phyloP scores from a whole-genome alignment of 2,329 filamentous ascomycete genomes.

The Exophiala viscosa region DNA sequence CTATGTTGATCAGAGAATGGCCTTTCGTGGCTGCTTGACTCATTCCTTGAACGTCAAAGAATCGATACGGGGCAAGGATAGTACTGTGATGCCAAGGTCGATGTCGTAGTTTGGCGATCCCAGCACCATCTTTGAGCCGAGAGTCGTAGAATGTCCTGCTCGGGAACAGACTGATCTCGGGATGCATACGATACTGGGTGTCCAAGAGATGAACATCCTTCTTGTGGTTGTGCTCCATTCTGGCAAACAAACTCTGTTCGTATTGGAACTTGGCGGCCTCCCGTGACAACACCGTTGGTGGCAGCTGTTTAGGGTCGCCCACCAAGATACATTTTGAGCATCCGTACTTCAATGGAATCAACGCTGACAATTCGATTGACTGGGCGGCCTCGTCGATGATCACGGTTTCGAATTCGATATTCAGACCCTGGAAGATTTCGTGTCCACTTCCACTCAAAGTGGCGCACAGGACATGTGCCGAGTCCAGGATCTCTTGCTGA shows the following conservation, averaged over 20 bases:
- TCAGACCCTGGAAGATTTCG: conserved; percentile 92
- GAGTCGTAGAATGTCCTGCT: conserved; percentile 91
- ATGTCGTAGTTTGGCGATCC: conserved; percentile 72
- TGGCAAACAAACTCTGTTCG: conserved; percentile 95
- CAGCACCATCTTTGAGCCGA: conserved; percentile 74
- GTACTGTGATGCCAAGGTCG: conserved; percentile 81
- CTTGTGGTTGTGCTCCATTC: conserved; percentile 92
- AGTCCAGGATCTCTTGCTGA: conserved; percentile 86
- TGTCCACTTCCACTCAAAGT: conserved; percentile 94
- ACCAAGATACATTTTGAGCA: conserved; percentile 96
- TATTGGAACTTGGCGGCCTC: conserved; percentile 90
- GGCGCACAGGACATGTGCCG: conserved; percentile 87
- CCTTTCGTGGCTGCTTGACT: conserved; percentile 77
- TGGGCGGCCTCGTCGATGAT: conserved; percentile 98
- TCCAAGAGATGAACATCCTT: conserved; percentile 90
- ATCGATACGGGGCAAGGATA: conserved; percentile 86
- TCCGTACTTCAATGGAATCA: conserved; percentile 96
- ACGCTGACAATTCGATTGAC: conserved; percentile 92
- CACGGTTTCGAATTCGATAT: conserved; percentile 96
- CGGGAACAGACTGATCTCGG: conserved; percentile 88
- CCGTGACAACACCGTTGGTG: conserved; percentile 91
- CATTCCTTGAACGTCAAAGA: conserved; percentile 91
- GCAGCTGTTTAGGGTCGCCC: conserved; percentile 94
- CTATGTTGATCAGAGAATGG: conserved; percentile 84
- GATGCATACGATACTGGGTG: conserved; percentile 98